phyloP scores from a whole-genome alignment of 768 basidiomycete species.

The Astraeus odoratus region DNA sequence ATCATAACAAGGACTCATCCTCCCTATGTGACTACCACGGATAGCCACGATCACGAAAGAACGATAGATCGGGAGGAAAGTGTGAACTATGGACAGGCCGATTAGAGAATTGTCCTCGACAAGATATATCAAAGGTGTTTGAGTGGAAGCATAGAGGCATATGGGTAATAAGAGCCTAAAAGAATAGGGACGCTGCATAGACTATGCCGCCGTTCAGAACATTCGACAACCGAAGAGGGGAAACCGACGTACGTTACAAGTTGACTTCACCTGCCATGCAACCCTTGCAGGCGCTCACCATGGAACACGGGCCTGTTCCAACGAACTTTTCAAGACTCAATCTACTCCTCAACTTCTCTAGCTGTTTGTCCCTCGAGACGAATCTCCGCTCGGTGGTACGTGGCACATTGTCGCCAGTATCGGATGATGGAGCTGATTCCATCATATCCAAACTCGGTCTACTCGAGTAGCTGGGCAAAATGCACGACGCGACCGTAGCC shows the following conservation, averaged over 20 bases:
- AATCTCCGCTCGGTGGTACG: constrained; percentile 29
- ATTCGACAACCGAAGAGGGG: neutral
- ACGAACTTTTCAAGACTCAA: constrained; percentile 35
- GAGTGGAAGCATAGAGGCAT: constrained; percentile 18
- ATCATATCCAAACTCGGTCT: constrained; percentile 5
- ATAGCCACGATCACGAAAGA: constrained; percentile 3
- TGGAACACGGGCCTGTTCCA: constrained; percentile 14
- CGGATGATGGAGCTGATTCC: constrained; percentile 8
- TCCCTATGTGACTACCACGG: constrained; percentile 6
- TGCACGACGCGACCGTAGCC: constrained; percentile 20
- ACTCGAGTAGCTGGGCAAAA: constrained; percentile 14
- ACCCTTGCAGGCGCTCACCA: constrained; percentile 24
- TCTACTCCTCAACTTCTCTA: constrained; percentile 53
- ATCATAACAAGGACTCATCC: constrained; percentile 15
- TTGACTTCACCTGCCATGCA: constrained; percentile 18
- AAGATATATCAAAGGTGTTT: neutral
- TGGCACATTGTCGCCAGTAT: constrained; percentile 7
- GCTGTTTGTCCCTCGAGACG: constrained; percentile 59
- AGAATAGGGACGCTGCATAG: constrained; percentile 7
- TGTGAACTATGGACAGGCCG: constrained; percentile 16
- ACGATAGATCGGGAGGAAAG: constrained; percentile 5
- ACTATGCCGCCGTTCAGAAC: constrained; percentile 1
- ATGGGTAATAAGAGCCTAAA: constrained; percentile 1
- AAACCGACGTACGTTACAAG: constrained; percentile 20
- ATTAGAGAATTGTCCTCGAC: neutral